These are phyloP conservation scores for Ensete glaucum DNA, from an alignment of 176 grass and related monocot genomes.

Conservation along the genomic window DNA sequence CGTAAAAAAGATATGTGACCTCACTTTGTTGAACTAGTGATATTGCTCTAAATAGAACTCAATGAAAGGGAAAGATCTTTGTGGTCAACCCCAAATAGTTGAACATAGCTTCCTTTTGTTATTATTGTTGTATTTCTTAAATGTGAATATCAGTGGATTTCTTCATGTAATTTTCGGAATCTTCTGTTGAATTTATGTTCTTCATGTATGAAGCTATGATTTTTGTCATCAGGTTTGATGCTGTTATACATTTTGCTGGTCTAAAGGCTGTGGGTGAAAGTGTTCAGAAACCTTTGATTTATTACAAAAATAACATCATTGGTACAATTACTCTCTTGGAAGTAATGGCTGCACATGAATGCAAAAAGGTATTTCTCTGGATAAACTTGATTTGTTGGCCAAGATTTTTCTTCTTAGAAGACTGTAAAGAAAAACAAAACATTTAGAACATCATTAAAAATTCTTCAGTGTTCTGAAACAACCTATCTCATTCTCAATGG, in stretches of 20 bases:
- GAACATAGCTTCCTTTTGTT: too few relatives aligned
- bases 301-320: constrained; percentile 8
- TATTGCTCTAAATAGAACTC: too few relatives aligned
- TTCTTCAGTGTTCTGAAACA: too few relatives aligned
- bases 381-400: not conserved
- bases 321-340: constrained; percentile 16
- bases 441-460: not conserved
- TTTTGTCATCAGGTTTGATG: not conserved
- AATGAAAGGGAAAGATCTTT: too few relatives aligned
- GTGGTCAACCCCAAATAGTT: too few relatives aligned
- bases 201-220: not conserved
- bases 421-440: not conserved
- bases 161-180: not conserved
- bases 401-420: not conserved
- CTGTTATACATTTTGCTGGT: constrained; percentile 13
- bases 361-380: not conserved
- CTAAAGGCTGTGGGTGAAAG: constrained; percentile 13
- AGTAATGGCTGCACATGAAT: constrained; percentile 9
- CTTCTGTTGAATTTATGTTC: not conserved
- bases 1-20: too few relatives aligned
- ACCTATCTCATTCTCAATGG: too few relatives aligned
- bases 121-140: not conserved
- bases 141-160: not conserved
- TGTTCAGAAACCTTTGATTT: constrained; percentile 12
- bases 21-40: too few relatives aligned